phyloP scores from a whole-genome alignment of 2,329 filamentous ascomycete genomes.

The Clonostachys rhizophaga region DNA sequence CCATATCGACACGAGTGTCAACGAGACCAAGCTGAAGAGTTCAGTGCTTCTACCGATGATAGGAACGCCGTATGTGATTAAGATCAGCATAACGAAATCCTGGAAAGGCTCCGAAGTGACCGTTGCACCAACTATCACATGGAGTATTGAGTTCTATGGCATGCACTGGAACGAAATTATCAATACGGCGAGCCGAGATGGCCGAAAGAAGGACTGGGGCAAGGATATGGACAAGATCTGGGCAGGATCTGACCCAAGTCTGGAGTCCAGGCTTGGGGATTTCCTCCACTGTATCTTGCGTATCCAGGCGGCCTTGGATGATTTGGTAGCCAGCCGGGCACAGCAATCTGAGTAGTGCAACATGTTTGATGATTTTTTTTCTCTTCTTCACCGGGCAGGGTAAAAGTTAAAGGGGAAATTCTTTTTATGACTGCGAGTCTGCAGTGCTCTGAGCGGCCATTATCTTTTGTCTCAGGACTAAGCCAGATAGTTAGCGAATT shows the following conservation, averaged over 20 bases:
- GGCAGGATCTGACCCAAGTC: constrained; percentile 14
- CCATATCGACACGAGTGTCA: constrained; percentile 2
- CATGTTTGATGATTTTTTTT: no score
- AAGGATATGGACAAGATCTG: constrained; percentile 19
- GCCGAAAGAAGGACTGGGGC: constrained; percentile 21
- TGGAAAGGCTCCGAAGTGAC: constrained; percentile 14
- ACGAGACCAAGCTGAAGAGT: constrained; percentile 15
- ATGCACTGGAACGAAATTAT: constrained; percentile 29
- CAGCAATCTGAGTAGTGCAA: neutral
- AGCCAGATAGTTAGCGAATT: neutral
- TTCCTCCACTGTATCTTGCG: constrained; percentile 23
- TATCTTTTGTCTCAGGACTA: constrained; percentile 37
- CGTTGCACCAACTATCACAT: constrained; percentile 13
- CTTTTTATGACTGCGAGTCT: no score
- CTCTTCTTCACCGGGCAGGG: no score
- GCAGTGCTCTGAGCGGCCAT: constrained; percentile 18
- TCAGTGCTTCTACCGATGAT: constrained; percentile 19
- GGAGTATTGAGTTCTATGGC: constrained; percentile 23
- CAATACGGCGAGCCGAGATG: constrained; percentile 15
- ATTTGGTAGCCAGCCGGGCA: neutral
- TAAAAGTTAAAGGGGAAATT: no score
- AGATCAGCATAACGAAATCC: constrained; percentile 18
- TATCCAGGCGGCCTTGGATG: constrained; percentile 13
- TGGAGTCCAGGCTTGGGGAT: constrained; percentile 16
- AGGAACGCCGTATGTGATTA: constrained; percentile 22